Percentiles rank a stretch among this genome's conserved stretches.
These are phyloP conservation scores for Myxozyma vanderwaltii DNA, from an alignment of 805 yeast species.

Conservation along the genomic window DNA sequence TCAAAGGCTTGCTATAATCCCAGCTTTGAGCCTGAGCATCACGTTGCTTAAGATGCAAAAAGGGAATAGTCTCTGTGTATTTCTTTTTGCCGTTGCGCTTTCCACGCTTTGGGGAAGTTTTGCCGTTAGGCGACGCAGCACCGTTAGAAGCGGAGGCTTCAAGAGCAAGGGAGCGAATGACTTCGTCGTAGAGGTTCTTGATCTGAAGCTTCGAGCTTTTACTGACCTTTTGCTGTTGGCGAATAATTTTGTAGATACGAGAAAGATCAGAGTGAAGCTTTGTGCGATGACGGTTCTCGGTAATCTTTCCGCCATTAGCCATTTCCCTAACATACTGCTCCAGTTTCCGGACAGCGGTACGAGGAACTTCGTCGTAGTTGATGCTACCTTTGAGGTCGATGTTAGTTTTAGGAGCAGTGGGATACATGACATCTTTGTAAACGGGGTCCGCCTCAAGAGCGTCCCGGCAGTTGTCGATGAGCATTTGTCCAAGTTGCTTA, in stretches of 20 bases:
- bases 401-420: slow-evolving; percentile 91
- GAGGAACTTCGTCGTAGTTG: slow-evolving; percentile 78
- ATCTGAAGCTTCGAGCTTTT: slow-evolving; percentile 40
- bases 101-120: slow-evolving; percentile 33
- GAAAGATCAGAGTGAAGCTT: slow-evolving; percentile 72
- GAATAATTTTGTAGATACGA: slow-evolving; percentile 76
- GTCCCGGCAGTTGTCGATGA: slow-evolving; percentile 93
- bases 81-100: slow-evolving; percentile 36
- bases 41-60: slow-evolving; percentile 87
- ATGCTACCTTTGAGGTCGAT: slow-evolving; percentile 88
- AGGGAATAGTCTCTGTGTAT: slow-evolving; percentile 76
- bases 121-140: slow-evolving; percentile 28
- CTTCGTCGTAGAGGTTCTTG: slow-evolving; percentile 38
- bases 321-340: slow-evolving; percentile 94
- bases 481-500: slow-evolving; percentile 84
- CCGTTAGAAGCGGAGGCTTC: slow-evolving; percentile 21
- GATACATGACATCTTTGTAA: slow-evolving; percentile 90
- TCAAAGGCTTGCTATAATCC: slow-evolving; percentile 78
- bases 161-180: slow-evolving; percentile 39
- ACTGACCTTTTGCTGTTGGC: slow-evolving; percentile 74
- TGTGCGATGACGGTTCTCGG: slow-evolving; percentile 57
- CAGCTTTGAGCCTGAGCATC: slow-evolving; percentile 61
- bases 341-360: slow-evolving; percentile 88
- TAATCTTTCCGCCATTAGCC: slow-evolving; percentile 91
- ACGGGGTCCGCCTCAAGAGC: slow-evolving; percentile 81